Conservation (phyloP, 2,329 filamentous ascomycete genomes). For the Neonectria sp. region DNA sequence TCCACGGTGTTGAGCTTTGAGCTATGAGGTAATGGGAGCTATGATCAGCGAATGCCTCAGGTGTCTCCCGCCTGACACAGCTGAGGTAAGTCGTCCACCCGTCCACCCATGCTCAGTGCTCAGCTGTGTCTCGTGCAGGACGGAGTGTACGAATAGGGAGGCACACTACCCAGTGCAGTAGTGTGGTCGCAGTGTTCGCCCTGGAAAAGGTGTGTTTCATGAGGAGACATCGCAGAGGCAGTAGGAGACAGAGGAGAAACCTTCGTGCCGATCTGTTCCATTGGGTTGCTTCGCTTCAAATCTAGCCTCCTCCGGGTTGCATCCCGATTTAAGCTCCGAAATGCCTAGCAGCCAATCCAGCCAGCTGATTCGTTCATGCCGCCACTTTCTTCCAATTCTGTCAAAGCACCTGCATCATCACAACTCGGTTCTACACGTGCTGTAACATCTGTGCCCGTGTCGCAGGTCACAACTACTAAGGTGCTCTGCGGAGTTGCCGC, state of each 20-base stretch:
- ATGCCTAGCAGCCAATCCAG: slow-evolving; percentile 17
- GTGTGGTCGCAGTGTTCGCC: slow-evolving; percentile 15
- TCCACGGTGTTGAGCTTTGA: slow-evolving; percentile 1
- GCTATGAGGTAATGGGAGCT: background rate
- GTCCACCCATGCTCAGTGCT: too few relatives aligned
- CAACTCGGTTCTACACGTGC: background rate
- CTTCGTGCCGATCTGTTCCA: slow-evolving; percentile 34
- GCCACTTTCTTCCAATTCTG: background rate
- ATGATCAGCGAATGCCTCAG: background rate
- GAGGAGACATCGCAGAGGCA: slow-evolving; percentile 36
- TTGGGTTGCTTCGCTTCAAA: slow-evolving; percentile 35
- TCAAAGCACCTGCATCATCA: slow-evolving; percentile 25
- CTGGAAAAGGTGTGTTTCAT: slow-evolving; percentile 41
- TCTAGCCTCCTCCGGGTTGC: slow-evolving; percentile 26
- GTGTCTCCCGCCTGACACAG: background rate
- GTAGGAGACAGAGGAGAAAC: slow-evolving; percentile 29
- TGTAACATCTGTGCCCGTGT: background rate
- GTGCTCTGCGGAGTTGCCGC: background rate
- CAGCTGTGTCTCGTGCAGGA: background rate
- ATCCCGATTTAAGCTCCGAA: slow-evolving; percentile 28
- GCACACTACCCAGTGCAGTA: slow-evolving; percentile 1
- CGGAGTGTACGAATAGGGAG: background rate
- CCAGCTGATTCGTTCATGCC: slow-evolving; percentile 29
- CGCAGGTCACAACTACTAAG: background rate
- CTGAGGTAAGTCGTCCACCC: background rate